A percentile compares a stretch with the other conserved stretches of the same genome.
Evolutionary conservation across 768 basidiomycete genomes (phyloP).

Genomic region (Russula dissimulans): DNA sequence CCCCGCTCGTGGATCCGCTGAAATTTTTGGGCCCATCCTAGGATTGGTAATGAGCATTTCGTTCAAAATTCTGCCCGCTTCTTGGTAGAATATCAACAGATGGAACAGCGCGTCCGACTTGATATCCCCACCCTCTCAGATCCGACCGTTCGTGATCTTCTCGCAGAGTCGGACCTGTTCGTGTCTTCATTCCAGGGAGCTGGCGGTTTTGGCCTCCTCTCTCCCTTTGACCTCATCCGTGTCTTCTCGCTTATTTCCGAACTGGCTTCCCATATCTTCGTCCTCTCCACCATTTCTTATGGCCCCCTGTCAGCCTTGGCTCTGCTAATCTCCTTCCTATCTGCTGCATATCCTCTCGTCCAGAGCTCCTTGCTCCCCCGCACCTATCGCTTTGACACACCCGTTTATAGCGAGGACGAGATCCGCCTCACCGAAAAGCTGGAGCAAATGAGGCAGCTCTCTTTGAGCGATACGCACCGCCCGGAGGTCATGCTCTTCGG

Average conservation of each 20-base stretch:
- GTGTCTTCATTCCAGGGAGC: slow-evolving; percentile 69
- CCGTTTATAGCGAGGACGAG: slow-evolving; percentile 43
- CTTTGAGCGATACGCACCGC: slow-evolving; percentile 65
- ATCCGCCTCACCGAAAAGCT: slow-evolving; percentile 58
- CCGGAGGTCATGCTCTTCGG: slow-evolving; percentile 78
- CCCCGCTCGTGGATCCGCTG: background rate
- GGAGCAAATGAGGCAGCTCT: slow-evolving; percentile 67
- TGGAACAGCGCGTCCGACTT: slow-evolving; percentile 65
- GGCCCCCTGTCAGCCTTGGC: slow-evolving; percentile 44
- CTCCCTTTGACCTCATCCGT: slow-evolving; percentile 71
- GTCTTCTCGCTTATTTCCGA: slow-evolving; percentile 64
- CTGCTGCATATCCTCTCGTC: slow-evolving; percentile 50
- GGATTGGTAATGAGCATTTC: slow-evolving; percentile 60
- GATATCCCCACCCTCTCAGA: slow-evolving; percentile 75
- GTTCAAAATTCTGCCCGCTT: slow-evolving; percentile 68
- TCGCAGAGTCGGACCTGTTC: slow-evolving; percentile 83
- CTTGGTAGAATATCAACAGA: slow-evolving; percentile 67
- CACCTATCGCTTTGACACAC: slow-evolving; percentile 36
- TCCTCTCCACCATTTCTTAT: slow-evolving; percentile 56
- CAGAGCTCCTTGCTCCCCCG: slow-evolving; percentile 47
- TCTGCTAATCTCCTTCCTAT: slow-evolving; percentile 51
- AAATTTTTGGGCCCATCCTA: slow-evolving; percentile 26
- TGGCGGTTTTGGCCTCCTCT: slow-evolving; percentile 68
- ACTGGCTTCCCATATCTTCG: slow-evolving; percentile 58
- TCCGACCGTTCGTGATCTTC: slow-evolving; percentile 60